Conservation (phyloP, 108 stramenopile genomes). For the Pseudonitzschia delicatissima region DNA sequence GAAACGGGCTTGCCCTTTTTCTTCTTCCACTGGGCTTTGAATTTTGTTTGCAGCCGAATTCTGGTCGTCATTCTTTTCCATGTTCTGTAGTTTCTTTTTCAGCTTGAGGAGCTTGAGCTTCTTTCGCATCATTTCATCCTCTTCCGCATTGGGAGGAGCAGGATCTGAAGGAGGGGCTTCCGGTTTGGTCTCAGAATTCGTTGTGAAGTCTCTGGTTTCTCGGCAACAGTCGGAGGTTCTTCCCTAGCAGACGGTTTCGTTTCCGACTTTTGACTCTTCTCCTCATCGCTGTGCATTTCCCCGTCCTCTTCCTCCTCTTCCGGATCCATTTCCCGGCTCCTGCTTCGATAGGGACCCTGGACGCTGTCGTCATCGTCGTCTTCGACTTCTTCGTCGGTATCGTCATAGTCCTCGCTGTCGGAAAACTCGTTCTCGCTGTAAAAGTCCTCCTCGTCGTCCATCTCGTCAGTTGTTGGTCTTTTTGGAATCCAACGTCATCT, state of each 20-base stretch:
- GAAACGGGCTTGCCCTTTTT: no score
- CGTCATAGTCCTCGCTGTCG: constrained; percentile 22
- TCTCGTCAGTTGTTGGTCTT: not conserved
- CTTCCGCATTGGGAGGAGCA: not conserved
- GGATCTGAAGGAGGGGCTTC: no score
- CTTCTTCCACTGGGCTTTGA: constrained; percentile 62
- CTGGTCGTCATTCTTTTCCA: constrained; percentile 26
- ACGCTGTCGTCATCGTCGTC: constrained; percentile 21
- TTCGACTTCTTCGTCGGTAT: constrained; percentile 22
- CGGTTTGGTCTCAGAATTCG: not conserved
- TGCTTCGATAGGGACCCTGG: constrained; percentile 6
- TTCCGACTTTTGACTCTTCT: no score
- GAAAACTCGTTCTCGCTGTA: constrained; percentile 44
- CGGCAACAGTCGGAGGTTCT: not conserved
- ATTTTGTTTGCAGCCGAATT: constrained; percentile 57
- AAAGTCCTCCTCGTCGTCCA: constrained; percentile 33
- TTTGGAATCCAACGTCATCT: not conserved
- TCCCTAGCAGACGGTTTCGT: not conserved
- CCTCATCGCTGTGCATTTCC: constrained; percentile 7
- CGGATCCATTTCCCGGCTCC: constrained; percentile 26
- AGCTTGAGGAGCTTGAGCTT: not conserved
- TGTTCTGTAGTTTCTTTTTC: constrained; percentile 23
- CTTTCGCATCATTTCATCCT: not conserved
- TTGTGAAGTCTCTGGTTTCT: no score
- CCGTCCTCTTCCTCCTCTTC: constrained; percentile 7